Evolutionary conservation across 1,139 yeast genomes (phyloP), one percentile per base, ranked within the genome.

Genomic region (Zygotorulaspora mrakii): DNA sequence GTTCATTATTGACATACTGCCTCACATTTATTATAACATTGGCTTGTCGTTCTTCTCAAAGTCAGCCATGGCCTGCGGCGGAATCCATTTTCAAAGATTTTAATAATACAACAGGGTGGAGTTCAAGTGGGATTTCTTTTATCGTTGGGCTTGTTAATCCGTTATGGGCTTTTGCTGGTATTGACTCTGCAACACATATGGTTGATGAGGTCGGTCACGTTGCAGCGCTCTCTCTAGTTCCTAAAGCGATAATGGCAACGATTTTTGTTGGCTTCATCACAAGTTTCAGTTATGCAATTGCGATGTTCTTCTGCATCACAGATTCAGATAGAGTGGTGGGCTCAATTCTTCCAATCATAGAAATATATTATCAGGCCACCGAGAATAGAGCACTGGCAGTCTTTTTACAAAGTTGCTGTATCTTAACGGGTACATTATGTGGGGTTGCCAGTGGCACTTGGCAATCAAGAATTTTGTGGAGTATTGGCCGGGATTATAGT

Each of bases 71-170:
- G 61, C 73, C 72, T 48, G 44, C 62, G 3, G 70, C 80, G 1
- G 43, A 55, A 18, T 74, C 71, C 50, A 80, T 77, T 10, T 77
- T 77, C 54, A 68, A 62, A 8, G 64, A 68, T 20, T 76, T 75
- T 48, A 60, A 67, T 33, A 76, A 76, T 55, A 67, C 65, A 13
- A 76, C 82, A 17, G 82, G 82, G 16, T 77, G 82, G 82, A 53
- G 65, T 7, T 64, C 70, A 9, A 49, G 72, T 4, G 80, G 70
- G 2, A 73, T 76, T 56, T 80, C 80, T 1, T 76, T 76, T 48
- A 72, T 77, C 39, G 76, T 76, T 10, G 82, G 82, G n/a, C 60
- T 77, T 40, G 68, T 77, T 48, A 76, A 76, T 54, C 80, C 82
- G 10, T 69, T 70, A 47, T 76, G 81, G 80, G 70, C 76, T n/a